These are phyloP conservation scores for Phytopythium kandeliae DNA, from an alignment of 352 stramenopile genomes.

Conservation along the genomic window DNA sequence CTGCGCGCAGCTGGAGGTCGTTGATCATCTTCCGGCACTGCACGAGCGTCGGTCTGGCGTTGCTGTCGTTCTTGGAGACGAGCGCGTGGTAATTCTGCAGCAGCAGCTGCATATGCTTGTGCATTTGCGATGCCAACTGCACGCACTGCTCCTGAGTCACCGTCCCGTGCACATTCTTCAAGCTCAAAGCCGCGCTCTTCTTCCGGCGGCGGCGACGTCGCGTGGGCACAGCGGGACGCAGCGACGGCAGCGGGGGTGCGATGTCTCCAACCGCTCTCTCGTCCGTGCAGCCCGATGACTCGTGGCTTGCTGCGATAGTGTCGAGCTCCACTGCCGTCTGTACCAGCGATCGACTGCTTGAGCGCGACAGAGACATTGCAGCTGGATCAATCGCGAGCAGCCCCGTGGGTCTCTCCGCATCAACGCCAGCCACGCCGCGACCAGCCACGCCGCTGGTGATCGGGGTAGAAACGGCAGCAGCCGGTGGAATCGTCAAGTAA, in stretches of 20 bases:
- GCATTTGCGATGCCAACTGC: constrained; percentile 81
- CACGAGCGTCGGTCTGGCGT: constrained; percentile 4
- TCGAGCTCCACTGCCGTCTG: neutral
- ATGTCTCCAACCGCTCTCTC: neutral
- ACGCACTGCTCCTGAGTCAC: constrained; percentile 70
- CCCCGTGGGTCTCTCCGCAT: neutral
- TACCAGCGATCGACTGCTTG: too few relatives aligned
- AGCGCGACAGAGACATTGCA: too few relatives aligned
- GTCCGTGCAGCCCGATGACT: neutral
- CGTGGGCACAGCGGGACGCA: neutral
- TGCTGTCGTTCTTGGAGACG: constrained; percentile 10
- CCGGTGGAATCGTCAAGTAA: constrained; percentile 4
- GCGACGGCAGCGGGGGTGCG: neutral
- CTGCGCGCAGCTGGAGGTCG: constrained; percentile 56
- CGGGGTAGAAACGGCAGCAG: constrained; percentile 4
- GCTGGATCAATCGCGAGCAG: neutral
- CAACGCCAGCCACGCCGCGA: neutral
- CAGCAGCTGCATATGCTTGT: constrained; percentile 83
- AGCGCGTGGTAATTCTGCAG: constrained; percentile 68
- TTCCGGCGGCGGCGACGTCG: neutral
- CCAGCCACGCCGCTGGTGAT: neutral
- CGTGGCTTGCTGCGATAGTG: too few relatives aligned
- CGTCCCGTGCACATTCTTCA: constrained; percentile 13
- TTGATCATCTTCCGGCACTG: constrained; percentile 61
- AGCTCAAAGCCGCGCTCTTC: neutral